These are phyloP conservation scores for Tetrahymena elliotti DNA, from an alignment of 73 alveolate genomes.

Conservation along the genomic window DNA sequence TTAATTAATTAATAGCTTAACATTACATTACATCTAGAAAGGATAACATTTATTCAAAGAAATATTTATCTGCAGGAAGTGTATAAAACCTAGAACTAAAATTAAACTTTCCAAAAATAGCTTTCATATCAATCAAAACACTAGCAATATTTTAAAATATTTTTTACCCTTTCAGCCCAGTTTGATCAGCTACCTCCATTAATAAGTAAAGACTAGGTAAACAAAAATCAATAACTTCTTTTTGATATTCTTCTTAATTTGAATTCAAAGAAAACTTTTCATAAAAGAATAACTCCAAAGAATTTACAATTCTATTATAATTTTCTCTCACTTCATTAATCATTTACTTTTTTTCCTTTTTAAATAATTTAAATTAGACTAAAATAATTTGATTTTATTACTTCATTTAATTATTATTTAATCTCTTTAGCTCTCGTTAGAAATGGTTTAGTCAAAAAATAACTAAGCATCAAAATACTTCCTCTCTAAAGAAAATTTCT, in stretches of 20 bases:
- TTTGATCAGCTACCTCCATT: not conserved
- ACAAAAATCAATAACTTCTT: not conserved
- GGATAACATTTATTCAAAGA: not conserved
- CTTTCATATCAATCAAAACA: not conserved
- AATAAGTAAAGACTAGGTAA: not conserved
- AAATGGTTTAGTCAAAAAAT: not conserved
- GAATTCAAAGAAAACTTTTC: not conserved
- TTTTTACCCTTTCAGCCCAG: not conserved
- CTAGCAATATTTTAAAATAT: not conserved
- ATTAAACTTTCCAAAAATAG: not conserved
- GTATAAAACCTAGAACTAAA: not conserved
- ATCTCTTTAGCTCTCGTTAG: not conserved
- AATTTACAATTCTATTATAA: not conserved
- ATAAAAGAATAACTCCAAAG: not conserved
- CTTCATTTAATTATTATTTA: not conserved
- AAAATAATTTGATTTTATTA: not conserved
- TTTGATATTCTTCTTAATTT: not conserved
- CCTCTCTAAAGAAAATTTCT: not conserved
- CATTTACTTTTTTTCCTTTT: not conserved
- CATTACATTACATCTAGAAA: not conserved
- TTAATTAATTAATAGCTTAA: not conserved
- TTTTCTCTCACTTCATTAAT: not conserved
- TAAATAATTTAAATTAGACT: not conserved
- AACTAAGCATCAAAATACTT: not conserved
- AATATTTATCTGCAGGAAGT: not conserved